phyloP scores from a whole-genome alignment of 2,329 filamentous ascomycete species.

The Colletotrichum siamense region DNA sequence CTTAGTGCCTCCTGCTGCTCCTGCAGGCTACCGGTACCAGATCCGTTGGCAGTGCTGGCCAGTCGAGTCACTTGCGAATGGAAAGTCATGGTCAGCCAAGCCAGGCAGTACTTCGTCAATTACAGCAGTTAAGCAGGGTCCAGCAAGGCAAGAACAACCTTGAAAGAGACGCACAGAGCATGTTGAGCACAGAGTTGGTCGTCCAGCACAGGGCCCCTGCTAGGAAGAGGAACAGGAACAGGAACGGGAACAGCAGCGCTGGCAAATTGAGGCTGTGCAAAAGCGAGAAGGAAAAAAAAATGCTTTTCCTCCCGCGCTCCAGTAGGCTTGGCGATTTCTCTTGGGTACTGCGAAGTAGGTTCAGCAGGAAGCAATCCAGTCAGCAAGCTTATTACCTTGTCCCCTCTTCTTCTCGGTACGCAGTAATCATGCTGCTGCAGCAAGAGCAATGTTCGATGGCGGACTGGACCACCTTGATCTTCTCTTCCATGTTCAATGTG shows the following conservation, averaged over 20 bases:
- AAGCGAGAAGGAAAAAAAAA: neutral
- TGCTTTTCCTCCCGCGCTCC: neutral
- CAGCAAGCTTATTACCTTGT: neutral
- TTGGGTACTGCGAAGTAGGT: neutral
- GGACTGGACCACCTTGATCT: neutral
- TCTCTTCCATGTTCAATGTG: neutral
- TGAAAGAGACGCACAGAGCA: conserved; percentile 5
- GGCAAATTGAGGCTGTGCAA: conserved; percentile 19
- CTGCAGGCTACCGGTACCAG: neutral
- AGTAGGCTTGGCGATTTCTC: conserved; percentile 6
- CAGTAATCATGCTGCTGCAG: neutral
- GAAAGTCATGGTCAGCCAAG: neutral
- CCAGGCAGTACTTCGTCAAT: neutral
- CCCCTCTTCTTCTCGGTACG: neutral
- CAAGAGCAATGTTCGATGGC: neutral
- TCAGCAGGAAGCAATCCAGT: neutral
- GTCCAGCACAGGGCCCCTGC: neutral
- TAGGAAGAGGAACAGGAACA: neutral
- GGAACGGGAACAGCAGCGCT: neutral
- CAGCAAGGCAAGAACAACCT: neutral
- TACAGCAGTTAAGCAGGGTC: neutral
- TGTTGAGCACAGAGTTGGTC: neutral
- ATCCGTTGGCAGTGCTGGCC: neutral
- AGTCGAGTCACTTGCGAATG: neutral
- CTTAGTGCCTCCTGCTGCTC: neutral